Conservation (phyloP, 2,329 filamentous ascomycete genomes). For the Penicillium sp. region DNA sequence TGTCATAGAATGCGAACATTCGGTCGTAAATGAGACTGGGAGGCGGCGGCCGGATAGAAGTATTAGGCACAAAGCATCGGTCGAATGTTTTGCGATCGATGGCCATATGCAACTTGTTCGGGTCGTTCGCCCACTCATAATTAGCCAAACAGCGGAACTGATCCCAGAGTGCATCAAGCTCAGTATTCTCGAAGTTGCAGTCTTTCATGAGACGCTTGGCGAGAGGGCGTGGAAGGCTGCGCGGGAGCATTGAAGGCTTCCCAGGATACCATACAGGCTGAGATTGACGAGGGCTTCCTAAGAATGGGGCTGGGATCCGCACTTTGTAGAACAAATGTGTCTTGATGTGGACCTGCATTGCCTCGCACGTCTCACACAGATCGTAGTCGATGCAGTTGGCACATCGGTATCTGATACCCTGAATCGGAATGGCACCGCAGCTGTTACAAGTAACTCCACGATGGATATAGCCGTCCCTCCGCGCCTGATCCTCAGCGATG, state of each 20-base stretch:
- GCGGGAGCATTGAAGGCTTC: conserved; percentile 70
- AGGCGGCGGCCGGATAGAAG: conserved; percentile 70
- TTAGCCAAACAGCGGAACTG: conserved; percentile 95
- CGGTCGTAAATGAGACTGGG: conserved; percentile 93
- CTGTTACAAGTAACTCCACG: conserved; percentile 89
- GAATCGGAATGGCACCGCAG: conserved; percentile 84
- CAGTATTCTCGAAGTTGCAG: conserved; percentile 78
- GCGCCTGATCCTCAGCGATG: conserved; percentile 89
- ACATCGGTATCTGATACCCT: conserved; percentile 89
- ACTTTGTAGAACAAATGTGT: conserved; percentile 98
- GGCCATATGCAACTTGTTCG: conserved; percentile 72
- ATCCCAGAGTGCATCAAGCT: conserved; percentile 92
- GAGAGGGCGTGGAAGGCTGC: conserved; percentile 65
- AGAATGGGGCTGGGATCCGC: conserved; percentile 79
- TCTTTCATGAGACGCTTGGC: conserved; percentile 68
- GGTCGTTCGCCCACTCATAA: conserved; percentile 78
- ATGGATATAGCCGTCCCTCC: conserved; percentile 85
- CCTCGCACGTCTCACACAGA: conserved; percentile 89
- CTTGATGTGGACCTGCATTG: conserved; percentile 69
- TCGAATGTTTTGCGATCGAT: conserved; percentile 95
- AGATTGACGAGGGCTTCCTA: conserved; percentile 73
- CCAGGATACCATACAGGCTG: conserved; percentile 86
- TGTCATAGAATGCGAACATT: conserved; percentile 96
- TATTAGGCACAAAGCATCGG: conserved; percentile 82
- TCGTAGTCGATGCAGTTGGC: conserved; percentile 96